phyloP scores from a whole-genome alignment of 768 basidiomycete genomes.

The Roridomyces roridus region DNA sequence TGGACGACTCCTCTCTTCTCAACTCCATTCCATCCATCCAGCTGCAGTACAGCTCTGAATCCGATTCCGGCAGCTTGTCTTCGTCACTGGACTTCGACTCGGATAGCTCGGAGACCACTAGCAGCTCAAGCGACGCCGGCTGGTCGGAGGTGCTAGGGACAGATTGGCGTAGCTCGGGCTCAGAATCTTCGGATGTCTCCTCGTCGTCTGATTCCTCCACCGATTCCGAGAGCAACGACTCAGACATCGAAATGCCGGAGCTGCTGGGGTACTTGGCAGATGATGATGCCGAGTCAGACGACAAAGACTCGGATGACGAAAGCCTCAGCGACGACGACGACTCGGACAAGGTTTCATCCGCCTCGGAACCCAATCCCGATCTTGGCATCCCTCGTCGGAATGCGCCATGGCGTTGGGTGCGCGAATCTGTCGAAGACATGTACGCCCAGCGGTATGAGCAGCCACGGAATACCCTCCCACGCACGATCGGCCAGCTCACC shows the following conservation, averaged over 20 bases:
- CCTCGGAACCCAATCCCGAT: not conserved
- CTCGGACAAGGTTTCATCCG: not conserved
- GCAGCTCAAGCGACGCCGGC: not conserved
- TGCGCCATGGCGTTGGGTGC: not conserved
- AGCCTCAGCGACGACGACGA: not conserved
- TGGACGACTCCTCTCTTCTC: not conserved
- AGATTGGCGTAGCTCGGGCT: not conserved
- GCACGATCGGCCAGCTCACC: constrained; percentile 13
- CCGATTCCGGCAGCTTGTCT: not conserved
- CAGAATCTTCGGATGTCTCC: not conserved
- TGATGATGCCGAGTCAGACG: not conserved
- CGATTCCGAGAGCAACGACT: too few relatives aligned
- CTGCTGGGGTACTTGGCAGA: not conserved
- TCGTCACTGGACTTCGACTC: not conserved
- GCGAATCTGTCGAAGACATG: constrained; percentile 18
- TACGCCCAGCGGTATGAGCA: constrained; percentile 22
- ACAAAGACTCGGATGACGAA: not conserved
- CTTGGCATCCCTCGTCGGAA: not conserved
- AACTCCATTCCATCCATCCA: not conserved
- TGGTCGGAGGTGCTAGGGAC: not conserved
- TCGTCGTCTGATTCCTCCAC: not conserved
- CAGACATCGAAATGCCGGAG: not conserved
- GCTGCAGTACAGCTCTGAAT: not conserved
- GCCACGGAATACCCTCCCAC: constrained; percentile 19
- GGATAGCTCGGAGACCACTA: not conserved